A percentile compares a stretch with the other conserved stretches of the same genome.
Evolutionary conservation across 805 yeast species (phyloP).

Genomic region (Clavispora phyllophila): DNA sequence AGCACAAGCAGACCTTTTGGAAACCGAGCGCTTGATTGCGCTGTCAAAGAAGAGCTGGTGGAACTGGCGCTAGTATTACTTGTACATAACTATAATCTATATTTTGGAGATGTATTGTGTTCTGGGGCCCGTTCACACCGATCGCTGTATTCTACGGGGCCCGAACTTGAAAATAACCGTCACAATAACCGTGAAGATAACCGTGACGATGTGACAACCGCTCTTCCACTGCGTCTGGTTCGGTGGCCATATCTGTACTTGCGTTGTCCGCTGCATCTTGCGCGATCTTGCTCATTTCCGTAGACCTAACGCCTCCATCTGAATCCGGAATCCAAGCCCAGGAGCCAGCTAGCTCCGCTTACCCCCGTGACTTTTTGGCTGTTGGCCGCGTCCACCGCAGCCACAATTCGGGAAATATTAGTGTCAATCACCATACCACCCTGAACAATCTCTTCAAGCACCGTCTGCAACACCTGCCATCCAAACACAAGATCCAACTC

Average conservation of each 20-base stretch:
- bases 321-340: constrained; percentile 18
- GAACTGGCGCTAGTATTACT: constrained; percentile 8
- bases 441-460: constrained; percentile 85
- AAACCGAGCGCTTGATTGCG: constrained; percentile 14
- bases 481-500: constrained; percentile 97
- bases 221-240: no score
- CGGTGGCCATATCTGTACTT: no score
- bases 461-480: constrained; percentile 94
- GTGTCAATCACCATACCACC: constrained; percentile 99
- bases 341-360: constrained; percentile 19
- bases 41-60: constrained; percentile 21
- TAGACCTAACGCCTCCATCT: constrained; percentile 17
- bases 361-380: constrained; percentile 36
- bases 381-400: constrained; percentile 72
- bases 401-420: constrained; percentile 72
- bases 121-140: no score
- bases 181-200: no score
- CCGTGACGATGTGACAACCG: no score
- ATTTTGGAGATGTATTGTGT: background rate
- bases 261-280: no score
- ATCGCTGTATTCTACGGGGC: no score
- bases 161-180: no score
- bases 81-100: background rate
- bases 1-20: constrained; percentile 13
- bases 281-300: no score